phyloP scores from a whole-genome alignment of 2,329 filamentous ascomycete genomes.

The Waltergamsia citrina region DNA sequence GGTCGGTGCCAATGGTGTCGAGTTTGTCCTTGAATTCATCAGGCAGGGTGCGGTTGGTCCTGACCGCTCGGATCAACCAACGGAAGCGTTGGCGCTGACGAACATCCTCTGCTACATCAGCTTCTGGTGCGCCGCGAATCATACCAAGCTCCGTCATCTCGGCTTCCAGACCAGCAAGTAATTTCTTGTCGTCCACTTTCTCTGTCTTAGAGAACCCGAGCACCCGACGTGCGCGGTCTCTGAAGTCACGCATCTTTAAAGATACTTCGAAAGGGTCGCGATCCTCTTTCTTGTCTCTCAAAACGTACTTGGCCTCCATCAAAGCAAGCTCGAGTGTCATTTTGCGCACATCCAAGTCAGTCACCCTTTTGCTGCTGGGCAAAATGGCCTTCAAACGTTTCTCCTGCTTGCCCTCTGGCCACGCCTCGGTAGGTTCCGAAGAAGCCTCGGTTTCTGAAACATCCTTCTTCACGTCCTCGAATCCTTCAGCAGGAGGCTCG shows the following conservation, averaged over 20 bases:
- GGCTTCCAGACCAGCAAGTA: slow-evolving; percentile 19
- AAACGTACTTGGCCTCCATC: slow-evolving; percentile 3
- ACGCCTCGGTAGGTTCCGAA: slow-evolving; percentile 2
- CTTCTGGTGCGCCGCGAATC: slow-evolving; percentile 17
- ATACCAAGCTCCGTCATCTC: slow-evolving; percentile 22
- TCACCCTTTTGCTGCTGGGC: neutral
- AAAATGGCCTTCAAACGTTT: neutral
- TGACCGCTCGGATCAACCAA: slow-evolving; percentile 20
- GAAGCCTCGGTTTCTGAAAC: too few relatives aligned
- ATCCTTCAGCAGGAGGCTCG: slow-evolving; percentile 5
- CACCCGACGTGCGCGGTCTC: neutral
- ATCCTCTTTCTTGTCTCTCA: slow-evolving; percentile 5
- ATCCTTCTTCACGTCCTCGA: too few relatives aligned
- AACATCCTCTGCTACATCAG: slow-evolving; percentile 9
- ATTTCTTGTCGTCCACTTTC: slow-evolving; percentile 15
- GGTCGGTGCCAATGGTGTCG: slow-evolving; percentile 20
- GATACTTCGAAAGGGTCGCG: neutral
- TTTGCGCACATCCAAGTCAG: slow-evolving; percentile 1
- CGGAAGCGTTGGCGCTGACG: slow-evolving; percentile 24
- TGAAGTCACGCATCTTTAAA: slow-evolving; percentile 2
- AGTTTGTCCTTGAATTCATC: slow-evolving; percentile 5
- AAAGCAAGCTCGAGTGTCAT: slow-evolving; percentile 1
- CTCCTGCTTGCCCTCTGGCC: slow-evolving; percentile 2
- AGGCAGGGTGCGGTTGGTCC: slow-evolving; percentile 23
- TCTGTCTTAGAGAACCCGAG: slow-evolving; percentile 1